A percentile compares a stretch with the other conserved stretches of the same genome.
These are phyloP conservation scores for Aureobasidium pullulans DNA, from an alignment of 2,329 filamentous ascomycete species.

Conservation along the genomic window DNA sequence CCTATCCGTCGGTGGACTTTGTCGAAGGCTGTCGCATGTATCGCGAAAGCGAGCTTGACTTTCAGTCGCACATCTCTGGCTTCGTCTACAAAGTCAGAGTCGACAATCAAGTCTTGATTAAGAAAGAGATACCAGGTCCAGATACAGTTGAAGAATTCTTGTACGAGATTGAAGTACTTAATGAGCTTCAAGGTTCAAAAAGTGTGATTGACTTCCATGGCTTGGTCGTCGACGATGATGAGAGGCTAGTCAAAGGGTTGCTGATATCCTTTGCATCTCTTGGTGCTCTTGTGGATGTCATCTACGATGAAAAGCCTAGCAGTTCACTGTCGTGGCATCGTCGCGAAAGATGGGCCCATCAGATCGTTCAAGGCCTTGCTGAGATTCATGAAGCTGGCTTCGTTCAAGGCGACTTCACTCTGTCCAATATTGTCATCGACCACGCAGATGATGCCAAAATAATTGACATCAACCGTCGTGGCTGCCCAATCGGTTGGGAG, in stretches of 20 bases:
- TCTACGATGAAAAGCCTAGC: constrained; percentile 66
- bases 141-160: constrained; percentile 94
- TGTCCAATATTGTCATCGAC: constrained; percentile 96
- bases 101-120: constrained; percentile 66
- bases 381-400: constrained; percentile 95
- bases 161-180: constrained; percentile 95
- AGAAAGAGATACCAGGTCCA: constrained; percentile 95
- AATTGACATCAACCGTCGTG: constrained; percentile 94
- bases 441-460: constrained; percentile 79
- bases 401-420: constrained; percentile 93
- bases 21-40: constrained; percentile 53
- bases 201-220: constrained; percentile 83
- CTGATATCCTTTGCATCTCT: constrained; percentile 81
- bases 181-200: constrained; percentile 61
- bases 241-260: constrained; percentile 72
- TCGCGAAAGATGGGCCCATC: constrained; percentile 79
- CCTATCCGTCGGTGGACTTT: constrained; percentile 66
- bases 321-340: constrained; percentile 57
- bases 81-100: constrained; percentile 92
- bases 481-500: constrained; percentile 97
- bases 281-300: constrained; percentile 81
- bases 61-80: constrained; percentile 89
- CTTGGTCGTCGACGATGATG: constrained; percentile 73
- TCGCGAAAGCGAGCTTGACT: constrained; percentile 67
- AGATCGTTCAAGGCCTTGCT: constrained; percentile 81